These are phyloP conservation scores for Claviceps pazoutovae DNA, from an alignment of 2,329 filamentous ascomycete genomes.

Conservation along the genomic window DNA sequence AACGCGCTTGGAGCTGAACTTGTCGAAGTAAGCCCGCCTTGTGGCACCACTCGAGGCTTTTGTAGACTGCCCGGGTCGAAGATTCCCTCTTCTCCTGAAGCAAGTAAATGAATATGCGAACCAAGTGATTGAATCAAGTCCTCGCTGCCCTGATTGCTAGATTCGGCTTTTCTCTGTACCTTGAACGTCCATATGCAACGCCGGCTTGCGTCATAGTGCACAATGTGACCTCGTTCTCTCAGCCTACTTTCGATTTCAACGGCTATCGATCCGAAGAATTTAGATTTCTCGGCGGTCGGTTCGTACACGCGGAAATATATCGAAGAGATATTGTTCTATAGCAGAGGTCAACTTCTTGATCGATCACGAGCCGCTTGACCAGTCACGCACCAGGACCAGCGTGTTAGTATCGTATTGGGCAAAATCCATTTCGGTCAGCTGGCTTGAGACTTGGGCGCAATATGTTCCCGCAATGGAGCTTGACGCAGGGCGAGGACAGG, in stretches of 20 bases:
- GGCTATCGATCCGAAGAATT: slow-evolving; percentile 30
- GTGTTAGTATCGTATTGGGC: slow-evolving; percentile 50
- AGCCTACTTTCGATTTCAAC: slow-evolving; percentile 38
- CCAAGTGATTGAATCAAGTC: slow-evolving; percentile 27
- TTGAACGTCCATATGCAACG: slow-evolving; percentile 42
- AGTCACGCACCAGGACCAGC: slow-evolving; percentile 37
- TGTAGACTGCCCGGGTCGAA: slow-evolving; percentile 36
- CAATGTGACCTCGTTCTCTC: slow-evolving; percentile 38
- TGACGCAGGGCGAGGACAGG: slow-evolving; percentile 1
- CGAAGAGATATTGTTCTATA: slow-evolving; percentile 42
- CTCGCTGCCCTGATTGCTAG: slow-evolving; percentile 10
- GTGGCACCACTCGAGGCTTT: slow-evolving; percentile 28
- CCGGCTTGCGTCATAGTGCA: slow-evolving; percentile 35
- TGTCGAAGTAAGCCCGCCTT: slow-evolving; percentile 29
- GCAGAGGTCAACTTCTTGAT: slow-evolving; percentile 7
- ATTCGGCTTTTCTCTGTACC: slow-evolving; percentile 28
- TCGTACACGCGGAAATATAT: slow-evolving; percentile 43
- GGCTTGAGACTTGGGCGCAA: background rate
- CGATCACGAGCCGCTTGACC: background rate
- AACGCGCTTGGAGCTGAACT: slow-evolving; percentile 31
- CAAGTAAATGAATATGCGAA: slow-evolving; percentile 29
- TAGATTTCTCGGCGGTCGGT: slow-evolving; percentile 27
- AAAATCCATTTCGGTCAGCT: slow-evolving; percentile 43
- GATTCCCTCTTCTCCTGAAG: slow-evolving; percentile 32
- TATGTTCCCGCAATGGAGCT: slow-evolving; percentile 2